phyloP scores from a whole-genome alignment of 192 early-diverging fungal genomes.

The Paraglomus brasilianum region DNA sequence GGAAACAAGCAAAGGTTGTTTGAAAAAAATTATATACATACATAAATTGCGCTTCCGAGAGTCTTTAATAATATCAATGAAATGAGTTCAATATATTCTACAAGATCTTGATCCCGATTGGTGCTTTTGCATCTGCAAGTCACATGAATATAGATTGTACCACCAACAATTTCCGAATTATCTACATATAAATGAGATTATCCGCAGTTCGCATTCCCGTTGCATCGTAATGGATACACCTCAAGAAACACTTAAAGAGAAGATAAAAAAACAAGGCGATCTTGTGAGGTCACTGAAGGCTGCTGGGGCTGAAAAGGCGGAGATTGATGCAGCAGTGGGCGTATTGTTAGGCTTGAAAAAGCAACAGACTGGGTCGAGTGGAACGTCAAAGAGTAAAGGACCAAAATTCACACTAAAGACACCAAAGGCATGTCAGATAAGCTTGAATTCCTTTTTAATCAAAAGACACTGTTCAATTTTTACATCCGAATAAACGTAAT shows the following conservation, averaged over 20 bases:
- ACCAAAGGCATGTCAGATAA: slow-evolving; percentile 60
- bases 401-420: slow-evolving; percentile 71
- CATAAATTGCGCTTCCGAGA: no score
- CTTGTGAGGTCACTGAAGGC: slow-evolving; percentile 63
- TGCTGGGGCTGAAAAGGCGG: slow-evolving; percentile 54
- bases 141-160: no score
- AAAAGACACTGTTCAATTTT: no score
- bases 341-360: slow-evolving; percentile 61
- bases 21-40: no score
- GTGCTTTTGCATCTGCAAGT: no score
- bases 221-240: neutral
- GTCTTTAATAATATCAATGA: no score
- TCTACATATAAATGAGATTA: no score
- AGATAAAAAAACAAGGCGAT: slow-evolving; percentile 60
- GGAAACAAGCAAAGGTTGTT: no score
- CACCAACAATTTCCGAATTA: no score
- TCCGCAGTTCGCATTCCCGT: no score
- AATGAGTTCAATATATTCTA: no score
- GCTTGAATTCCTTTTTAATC: neutral
- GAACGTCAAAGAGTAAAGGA: slow-evolving; percentile 41
- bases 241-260: slow-evolving; percentile 1
- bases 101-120: no score
- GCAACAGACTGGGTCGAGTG: slow-evolving; percentile 38
- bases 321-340: slow-evolving; percentile 58
- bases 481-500: slow-evolving; percentile 2